Evolutionary conservation across 495 filamentous ascomycete genomes (phyloP), one percentile per base, ranked within the genome.

Genomic region (Evansstolkia leycettana): DNA sequence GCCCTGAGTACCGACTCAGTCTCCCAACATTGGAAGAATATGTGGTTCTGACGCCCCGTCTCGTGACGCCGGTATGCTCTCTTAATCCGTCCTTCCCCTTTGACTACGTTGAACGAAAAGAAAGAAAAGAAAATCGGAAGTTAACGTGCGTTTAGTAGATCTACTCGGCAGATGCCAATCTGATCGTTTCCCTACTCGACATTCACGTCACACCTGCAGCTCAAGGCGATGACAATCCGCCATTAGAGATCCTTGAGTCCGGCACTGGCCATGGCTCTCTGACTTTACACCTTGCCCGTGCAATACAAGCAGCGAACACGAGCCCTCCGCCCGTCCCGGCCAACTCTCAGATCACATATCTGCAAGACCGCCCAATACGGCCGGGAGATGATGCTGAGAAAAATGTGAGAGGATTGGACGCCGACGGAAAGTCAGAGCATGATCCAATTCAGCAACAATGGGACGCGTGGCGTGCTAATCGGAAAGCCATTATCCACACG

Each of bases 211-310:
- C 60, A 11, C 47, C 62, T 13, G 54, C 66, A 9, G 43, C 57
- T 12, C 45, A 45, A 14, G 51, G 43, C 10, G 42, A 60, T 2
- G 33, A 37, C 12, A 34, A 43, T 28, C 39, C 43, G 20, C 46
- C 36, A 12, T 40, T 84, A 0, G 80, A 87, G 46, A 80, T 88
- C 25, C 73, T 89, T 23, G 83, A 89, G 55, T 82, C 81, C 25
- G 83, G 84, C 5, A 88, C 83, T 1, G 83, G 83, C 2, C 78
- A 85, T 60, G 83, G 82, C 32, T 75, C 76, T 9, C 55, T 89
- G 31, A 88, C 82, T 2, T 58, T 88, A 6, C 67, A 82, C 41
- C 66, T 88, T 10, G 73, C 78, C 14, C 70, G 78, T n/a, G 80
- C 79, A 19, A 72, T 87, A 15, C 79, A 85, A 51, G 82, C 75